These are phyloP conservation scores for Lipomyces sp. DNA, from an alignment of 805 yeast species.

Conservation along the genomic window DNA sequence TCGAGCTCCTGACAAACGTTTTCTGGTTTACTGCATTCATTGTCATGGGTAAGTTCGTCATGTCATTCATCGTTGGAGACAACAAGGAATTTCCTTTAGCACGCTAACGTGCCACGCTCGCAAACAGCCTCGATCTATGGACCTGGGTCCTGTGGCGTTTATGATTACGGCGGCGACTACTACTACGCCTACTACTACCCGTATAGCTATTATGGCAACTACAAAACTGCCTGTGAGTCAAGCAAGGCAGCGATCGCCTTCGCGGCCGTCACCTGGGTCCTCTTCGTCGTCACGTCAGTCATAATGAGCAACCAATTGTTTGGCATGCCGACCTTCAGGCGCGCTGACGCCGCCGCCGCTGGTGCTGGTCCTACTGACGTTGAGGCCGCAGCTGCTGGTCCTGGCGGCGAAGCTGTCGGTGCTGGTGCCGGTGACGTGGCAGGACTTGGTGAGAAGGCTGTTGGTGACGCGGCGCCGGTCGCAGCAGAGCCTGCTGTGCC, in stretches of 20 bases:
- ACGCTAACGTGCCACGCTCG: neutral
- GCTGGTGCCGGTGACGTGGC: conserved; percentile 32
- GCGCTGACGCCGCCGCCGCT: conserved; percentile 83
- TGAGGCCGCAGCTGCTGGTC: conserved; percentile 62
- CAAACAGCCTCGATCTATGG: neutral
- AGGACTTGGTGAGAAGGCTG: neutral
- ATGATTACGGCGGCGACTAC: neutral
- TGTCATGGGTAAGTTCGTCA: conserved; percentile 13
- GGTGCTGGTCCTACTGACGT: conserved; percentile 86
- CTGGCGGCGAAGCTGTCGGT: conserved; percentile 56
- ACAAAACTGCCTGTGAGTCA: conserved; percentile 24
- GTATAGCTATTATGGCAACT: neutral
- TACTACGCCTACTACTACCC: neutral
- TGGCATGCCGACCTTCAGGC: conserved; percentile 41
- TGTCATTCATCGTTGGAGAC: no score
- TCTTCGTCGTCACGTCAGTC: conserved; percentile 16
- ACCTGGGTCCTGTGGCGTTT: neutral
- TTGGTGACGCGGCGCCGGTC: neutral
- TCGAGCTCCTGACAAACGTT: conserved; percentile 19
- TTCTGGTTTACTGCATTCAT: conserved; percentile 29
- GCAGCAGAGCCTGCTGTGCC: neutral
- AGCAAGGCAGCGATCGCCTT: conserved; percentile 38
- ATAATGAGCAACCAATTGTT: conserved; percentile 13
- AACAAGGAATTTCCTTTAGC: no score
- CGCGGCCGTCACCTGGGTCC: conserved; percentile 32